phyloP scores from a whole-genome alignment of 2,329 filamentous ascomycete genomes.

The Mycogone perniciosa region DNA sequence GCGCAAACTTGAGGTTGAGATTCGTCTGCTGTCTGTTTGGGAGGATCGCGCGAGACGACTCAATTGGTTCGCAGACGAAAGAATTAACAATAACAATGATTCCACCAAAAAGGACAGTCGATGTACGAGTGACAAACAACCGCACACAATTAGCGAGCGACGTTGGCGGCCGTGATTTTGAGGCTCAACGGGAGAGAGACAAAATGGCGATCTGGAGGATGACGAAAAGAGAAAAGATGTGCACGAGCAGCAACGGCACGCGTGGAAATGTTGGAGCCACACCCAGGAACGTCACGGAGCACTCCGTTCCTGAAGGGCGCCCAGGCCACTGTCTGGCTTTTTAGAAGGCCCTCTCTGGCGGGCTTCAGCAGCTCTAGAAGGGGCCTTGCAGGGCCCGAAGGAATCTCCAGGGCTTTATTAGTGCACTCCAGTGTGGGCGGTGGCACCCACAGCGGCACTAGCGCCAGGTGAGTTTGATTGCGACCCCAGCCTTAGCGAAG shows the following conservation, averaged over 20 bases:
- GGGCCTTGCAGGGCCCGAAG: not conserved
- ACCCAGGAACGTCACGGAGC: too few relatives aligned
- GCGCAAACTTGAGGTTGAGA: too few relatives aligned
- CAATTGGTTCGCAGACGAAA: too few relatives aligned
- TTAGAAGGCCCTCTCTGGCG: too few relatives aligned
- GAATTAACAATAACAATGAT: too few relatives aligned
- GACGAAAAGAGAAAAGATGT: constrained; percentile 18
- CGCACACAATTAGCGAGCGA: not conserved
- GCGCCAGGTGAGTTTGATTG: constrained; percentile 13
- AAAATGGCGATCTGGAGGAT: not conserved
- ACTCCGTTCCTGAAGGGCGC: too few relatives aligned
- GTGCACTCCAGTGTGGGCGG: too few relatives aligned
- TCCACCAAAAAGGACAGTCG: too few relatives aligned
- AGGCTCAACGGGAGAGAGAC: constrained; percentile 1
- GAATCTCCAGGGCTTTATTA: not conserved
- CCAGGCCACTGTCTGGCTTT: too few relatives aligned
- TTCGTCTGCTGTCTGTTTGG: too few relatives aligned
- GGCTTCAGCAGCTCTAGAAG: not conserved
- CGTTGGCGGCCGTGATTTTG: not conserved
- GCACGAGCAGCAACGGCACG: constrained; percentile 6
- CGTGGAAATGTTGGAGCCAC: not conserved
- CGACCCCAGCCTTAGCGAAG: constrained; percentile 2
- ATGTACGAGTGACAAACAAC: too few relatives aligned
- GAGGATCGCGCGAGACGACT: too few relatives aligned
- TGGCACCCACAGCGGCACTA: not conserved